Evolutionary conservation across 345 rosid genomes (phyloP).

Genomic region (Eucalyptus polyanthemos): DNA sequence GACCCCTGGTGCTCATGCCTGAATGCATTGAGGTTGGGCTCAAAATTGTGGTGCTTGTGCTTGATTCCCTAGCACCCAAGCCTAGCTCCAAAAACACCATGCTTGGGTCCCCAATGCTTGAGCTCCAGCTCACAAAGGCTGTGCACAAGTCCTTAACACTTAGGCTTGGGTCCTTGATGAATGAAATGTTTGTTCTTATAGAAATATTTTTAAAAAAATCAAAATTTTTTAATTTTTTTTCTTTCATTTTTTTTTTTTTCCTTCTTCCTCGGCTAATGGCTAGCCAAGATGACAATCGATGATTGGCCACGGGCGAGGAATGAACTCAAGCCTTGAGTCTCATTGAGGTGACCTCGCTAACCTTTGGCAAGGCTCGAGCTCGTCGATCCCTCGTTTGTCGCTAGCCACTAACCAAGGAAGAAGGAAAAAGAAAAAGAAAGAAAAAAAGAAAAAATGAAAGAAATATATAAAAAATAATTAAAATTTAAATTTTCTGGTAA

Average conservation of each 20-base stretch:
- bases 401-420: neutral
- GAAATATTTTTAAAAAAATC: too few species aligned
- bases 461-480: accelerated
- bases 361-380: neutral
- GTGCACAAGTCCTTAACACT: neutral
- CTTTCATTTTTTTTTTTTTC: too few species aligned
- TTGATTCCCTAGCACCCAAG: neutral
- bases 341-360: too few species aligned
- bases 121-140: neutral
- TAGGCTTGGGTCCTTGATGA: neutral
- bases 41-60: neutral
- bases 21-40: neutral
- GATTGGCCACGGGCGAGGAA: neutral
- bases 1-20: accelerated
- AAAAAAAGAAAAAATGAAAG: too few species aligned
- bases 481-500: accelerated
- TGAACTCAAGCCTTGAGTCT: neutral
- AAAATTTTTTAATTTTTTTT: too few species aligned
- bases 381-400: accelerated
- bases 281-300: accelerated
- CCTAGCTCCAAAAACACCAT: accelerated
- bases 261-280: neutral
- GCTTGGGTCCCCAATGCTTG: neutral
- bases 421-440: neutral
- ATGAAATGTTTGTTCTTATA: neutral